These are phyloP conservation scores for Diaporthe amygdali DNA, from an alignment of 2,329 filamentous ascomycete species.

Conservation along the genomic window DNA sequence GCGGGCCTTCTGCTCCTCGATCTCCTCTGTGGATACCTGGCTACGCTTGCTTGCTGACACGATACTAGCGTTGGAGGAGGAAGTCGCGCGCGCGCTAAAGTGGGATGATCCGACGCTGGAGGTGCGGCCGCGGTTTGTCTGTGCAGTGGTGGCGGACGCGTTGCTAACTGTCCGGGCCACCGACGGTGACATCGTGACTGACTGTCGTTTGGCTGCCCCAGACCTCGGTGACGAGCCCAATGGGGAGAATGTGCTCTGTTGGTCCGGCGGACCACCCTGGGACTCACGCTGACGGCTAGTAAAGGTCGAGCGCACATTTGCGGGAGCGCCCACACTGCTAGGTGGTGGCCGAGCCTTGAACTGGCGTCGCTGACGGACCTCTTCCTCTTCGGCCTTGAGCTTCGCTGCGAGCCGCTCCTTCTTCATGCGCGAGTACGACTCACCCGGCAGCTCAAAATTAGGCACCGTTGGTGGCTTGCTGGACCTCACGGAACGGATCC, in stretches of 20 bases:
- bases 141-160: conserved; percentile 29
- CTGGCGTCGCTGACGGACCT: conserved; percentile 63
- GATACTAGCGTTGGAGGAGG: conserved; percentile 50
- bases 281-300: conserved; percentile 46
- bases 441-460: conserved; percentile 67
- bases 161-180: conserved; percentile 20
- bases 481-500: conserved; percentile 52
- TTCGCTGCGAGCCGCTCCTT: conserved; percentile 61
- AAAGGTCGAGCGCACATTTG: conserved; percentile 59
- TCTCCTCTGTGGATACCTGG: conserved; percentile 55
- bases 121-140: conserved; percentile 33
- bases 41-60: conserved; percentile 47
- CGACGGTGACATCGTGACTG: conserved; percentile 19
- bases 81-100: conserved; percentile 44
- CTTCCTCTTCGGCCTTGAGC: conserved; percentile 62
- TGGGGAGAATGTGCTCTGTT: neutral
- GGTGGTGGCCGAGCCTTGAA: conserved; percentile 68
- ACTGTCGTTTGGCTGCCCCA: conserved; percentile 22
- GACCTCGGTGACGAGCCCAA: conserved; percentile 25
- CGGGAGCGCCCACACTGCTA: conserved; percentile 44
- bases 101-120: conserved; percentile 35
- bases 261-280: conserved; percentile 5
- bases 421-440: conserved; percentile 62
- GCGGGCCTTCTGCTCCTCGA: conserved; percentile 55
- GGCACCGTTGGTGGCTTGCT: conserved; percentile 58